These are phyloP conservation scores for Plasmopara halstedii DNA, from an alignment of 352 stramenopile genomes.

Conservation along the genomic window DNA sequence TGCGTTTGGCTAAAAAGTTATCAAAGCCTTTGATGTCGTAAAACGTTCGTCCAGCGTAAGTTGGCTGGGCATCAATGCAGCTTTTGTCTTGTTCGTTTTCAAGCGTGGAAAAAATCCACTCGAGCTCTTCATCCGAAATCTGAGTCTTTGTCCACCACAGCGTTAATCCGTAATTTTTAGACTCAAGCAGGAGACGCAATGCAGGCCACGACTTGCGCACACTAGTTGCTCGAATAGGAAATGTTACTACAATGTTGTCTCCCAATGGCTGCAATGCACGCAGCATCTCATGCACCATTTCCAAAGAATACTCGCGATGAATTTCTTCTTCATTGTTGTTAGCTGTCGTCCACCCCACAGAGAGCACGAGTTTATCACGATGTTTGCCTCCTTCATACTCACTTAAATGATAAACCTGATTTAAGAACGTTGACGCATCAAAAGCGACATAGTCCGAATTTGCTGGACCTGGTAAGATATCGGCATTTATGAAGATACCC, in stretches of 20 bases:
- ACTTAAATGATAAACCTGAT: constrained; percentile 27
- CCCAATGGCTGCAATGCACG: constrained; percentile 30
- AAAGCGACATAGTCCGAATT: constrained; percentile 34
- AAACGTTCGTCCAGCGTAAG: constrained; percentile 41
- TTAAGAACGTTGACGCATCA: constrained; percentile 39
- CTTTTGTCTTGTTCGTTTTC: constrained; percentile 3
- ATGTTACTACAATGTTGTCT: constrained; percentile 43
- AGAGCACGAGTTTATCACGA: constrained; percentile 59
- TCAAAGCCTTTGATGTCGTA: constrained; percentile 72
- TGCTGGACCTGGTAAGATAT: constrained; percentile 52
- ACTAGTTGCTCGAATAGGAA: constrained; percentile 55
- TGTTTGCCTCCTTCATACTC: constrained; percentile 20
- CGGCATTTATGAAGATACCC: constrained; percentile 60
- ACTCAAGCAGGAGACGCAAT: constrained; percentile 34
- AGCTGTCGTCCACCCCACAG: constrained; percentile 60
- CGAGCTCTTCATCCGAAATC: constrained; percentile 39
- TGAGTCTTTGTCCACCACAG: constrained; percentile 62
- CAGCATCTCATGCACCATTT: constrained; percentile 60
- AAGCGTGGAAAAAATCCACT: constrained; percentile 49
- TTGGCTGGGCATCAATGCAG: background rate
- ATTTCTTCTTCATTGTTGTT: constrained; percentile 48
- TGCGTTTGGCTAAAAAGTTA: constrained; percentile 30
- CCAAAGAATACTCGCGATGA: constrained; percentile 35
- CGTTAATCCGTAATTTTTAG: constrained; percentile 46
- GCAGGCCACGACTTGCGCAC: constrained; percentile 44